Base-by-base conservation (phyloP, 1,284 basidiomycete species). In the Mycena citricolor region DNA sequence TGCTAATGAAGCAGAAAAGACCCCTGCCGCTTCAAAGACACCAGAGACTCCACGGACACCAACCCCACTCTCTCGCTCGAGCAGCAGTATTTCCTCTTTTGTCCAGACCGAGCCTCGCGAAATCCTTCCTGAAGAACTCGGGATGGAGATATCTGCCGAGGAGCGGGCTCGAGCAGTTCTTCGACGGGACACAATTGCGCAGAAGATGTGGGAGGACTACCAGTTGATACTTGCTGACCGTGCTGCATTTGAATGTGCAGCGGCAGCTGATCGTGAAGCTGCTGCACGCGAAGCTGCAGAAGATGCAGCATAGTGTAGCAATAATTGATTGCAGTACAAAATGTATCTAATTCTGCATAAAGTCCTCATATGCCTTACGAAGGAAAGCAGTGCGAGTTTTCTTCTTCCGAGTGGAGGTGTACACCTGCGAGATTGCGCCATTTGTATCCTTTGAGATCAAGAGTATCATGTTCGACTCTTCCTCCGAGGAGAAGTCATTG, bases 171-270 rank as follows among this genome's bases (percentile, higher is more conserved):
- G 42, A n/a, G 51, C 54, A 28, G 23, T 39, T 13, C 28, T 34
- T 19, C 29, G 28, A 2, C 28, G 42, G 34, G 56, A 58, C 43
- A 14, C 35, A 20, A 57, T 58, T 47, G 54, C 54, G 12, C 32
- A 49, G 22, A 14, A 33, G 25, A 58, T 58, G 56, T 58, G 56
- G 56, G 43, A 26, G 10, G 43, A 55, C 30, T 61, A 61, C 46
- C 48, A 56, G 39, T 30, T n/a, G 10, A 22, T 44, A 20, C 41
- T 45, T 44, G 26, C 24, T 32, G 7, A 22, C 22, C 14, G 41
- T 23, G 19, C 31, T 19, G 32, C 28, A 17, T n/a, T 47, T 17
- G 19, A 12, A 21, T 4, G 40, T 44, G n/a, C n/a, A n/a, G n/a
- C n/a, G n/a, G n/a, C n/a, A n/a, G n/a, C n/a, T n/a, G n/a, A n/a